Percentiles rank a stretch among this genome's conserved stretches.
Conservation (phyloP, 169 alveolate genomes). For the Eimeria zaria region DNA sequence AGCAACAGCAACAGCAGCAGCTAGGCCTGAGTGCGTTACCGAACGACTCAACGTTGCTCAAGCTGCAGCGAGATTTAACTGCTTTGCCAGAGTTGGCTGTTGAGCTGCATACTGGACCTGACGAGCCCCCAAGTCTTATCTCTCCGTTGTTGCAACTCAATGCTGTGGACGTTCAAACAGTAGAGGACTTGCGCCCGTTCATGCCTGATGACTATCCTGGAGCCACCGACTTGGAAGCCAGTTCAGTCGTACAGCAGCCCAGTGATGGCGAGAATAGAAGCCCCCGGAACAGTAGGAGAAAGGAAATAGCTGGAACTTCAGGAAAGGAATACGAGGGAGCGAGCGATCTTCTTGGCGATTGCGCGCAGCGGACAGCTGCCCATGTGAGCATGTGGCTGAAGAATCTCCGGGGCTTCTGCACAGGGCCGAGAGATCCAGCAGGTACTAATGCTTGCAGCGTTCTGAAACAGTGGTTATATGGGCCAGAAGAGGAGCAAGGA, state of each 20-base stretch:
- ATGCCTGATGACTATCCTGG: constrained; percentile 28
- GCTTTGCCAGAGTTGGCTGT: constrained; percentile 62
- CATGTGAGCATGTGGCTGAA: constrained; percentile 32
- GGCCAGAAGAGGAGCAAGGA: neutral
- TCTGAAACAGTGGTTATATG: constrained; percentile 19
- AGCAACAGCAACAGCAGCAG: constrained; percentile 13
- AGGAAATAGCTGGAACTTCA: neutral
- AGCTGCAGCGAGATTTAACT: constrained; percentile 30
- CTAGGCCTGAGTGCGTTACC: neutral
- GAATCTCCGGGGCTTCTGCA: constrained; percentile 31
- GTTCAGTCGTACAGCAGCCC: neutral
- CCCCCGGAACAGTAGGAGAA: neutral
- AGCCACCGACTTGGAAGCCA: constrained; percentile 6
- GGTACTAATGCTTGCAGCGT: neutral
- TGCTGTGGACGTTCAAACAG: constrained; percentile 43
- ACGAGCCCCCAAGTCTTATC: constrained; percentile 21
- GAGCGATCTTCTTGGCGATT: neutral
- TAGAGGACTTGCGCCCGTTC: constrained; percentile 47
- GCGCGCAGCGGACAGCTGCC: constrained; percentile 1
- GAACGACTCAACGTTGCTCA: neutral
- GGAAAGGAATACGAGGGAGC: neutral
- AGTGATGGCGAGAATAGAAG: neutral
- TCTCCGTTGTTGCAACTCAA: neutral
- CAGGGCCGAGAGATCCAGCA: neutral
- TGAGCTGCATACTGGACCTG: constrained; percentile 36